Conservation (phyloP, 352 stramenopile genomes). For the Bremia lactucae region DNA sequence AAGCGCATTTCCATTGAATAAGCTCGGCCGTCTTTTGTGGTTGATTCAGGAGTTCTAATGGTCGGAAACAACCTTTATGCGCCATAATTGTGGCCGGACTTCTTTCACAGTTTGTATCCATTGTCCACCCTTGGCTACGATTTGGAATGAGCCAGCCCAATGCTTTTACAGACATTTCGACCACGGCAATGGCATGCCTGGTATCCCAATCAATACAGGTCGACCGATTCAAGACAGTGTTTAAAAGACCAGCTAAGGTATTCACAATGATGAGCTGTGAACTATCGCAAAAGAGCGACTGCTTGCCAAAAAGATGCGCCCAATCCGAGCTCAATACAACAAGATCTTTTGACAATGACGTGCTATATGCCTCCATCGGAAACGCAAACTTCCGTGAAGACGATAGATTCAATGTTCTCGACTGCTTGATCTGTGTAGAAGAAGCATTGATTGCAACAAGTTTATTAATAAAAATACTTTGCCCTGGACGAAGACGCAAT, state of each 20-base stretch:
- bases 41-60: slow-evolving; percentile 10
- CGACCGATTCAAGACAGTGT: slow-evolving; percentile 16
- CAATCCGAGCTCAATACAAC: slow-evolving; percentile 56
- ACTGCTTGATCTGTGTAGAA: slow-evolving; percentile 14
- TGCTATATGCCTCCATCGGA: slow-evolving; percentile 8
- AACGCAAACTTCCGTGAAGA: slow-evolving; percentile 29
- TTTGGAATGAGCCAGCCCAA: slow-evolving; percentile 52
- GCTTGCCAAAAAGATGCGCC: slow-evolving; percentile 47
- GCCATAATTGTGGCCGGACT: slow-evolving; percentile 37
- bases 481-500: slow-evolving; percentile 30
- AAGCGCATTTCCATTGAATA: slow-evolving; percentile 38
- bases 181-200: slow-evolving; percentile 10
- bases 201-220: neutral
- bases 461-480: slow-evolving; percentile 42
- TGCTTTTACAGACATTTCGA: slow-evolving; percentile 23
- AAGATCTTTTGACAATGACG: slow-evolving; percentile 11
- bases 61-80: slow-evolving; percentile 22
- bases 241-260: slow-evolving; percentile 30
- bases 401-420: slow-evolving; percentile 10
- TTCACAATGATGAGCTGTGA: slow-evolving; percentile 40
- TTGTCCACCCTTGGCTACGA: slow-evolving; percentile 9
- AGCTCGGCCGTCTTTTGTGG: neutral
- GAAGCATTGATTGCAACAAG: slow-evolving; percentile 39
- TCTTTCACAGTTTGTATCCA: slow-evolving; percentile 33
- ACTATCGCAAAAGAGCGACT: slow-evolving; percentile 35